These are phyloP conservation scores for Boletus reticuloceps DNA, from an alignment of 768 basidiomycete genomes.

Conservation along the genomic window DNA sequence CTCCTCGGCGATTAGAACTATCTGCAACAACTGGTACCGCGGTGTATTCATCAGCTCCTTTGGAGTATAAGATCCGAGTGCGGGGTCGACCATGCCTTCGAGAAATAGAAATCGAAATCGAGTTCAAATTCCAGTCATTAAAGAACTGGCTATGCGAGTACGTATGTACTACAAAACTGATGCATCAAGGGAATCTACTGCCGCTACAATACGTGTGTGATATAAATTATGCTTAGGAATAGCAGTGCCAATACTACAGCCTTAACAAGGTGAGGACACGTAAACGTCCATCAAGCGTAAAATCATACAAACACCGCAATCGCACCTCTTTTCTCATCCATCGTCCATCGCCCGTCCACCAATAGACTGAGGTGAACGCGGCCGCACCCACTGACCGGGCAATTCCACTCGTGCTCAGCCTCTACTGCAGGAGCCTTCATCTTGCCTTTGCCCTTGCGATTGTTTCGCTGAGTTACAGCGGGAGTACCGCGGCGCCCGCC, in stretches of 20 bases:
- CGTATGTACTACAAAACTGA: background rate
- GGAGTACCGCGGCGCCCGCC: slow-evolving; percentile 7
- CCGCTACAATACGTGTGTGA: slow-evolving; percentile 16
- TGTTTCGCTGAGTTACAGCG: slow-evolving; percentile 11
- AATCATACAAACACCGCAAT: slow-evolving; percentile 40
- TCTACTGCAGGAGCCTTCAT: slow-evolving; percentile 38
- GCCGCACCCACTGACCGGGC: slow-evolving; percentile 61
- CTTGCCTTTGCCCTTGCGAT: slow-evolving; percentile 35
- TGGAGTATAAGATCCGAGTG: too few species aligned
- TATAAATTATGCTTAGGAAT: slow-evolving; percentile 12
- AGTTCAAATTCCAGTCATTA: too few species aligned
- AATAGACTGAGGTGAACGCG: slow-evolving; percentile 54
- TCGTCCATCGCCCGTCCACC: slow-evolving; percentile 57
- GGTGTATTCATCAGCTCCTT: background rate
- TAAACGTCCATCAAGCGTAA: slow-evolving; percentile 11
- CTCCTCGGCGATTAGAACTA: slow-evolving; percentile 9
- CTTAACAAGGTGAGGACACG: slow-evolving; percentile 5
- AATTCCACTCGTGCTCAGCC: slow-evolving; percentile 56
- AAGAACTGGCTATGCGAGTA: too few species aligned
- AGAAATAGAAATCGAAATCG: too few species aligned
- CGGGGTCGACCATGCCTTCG: too few species aligned
- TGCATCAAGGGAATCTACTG: background rate
- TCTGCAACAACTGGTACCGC: background rate
- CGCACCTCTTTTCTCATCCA: slow-evolving; percentile 46
- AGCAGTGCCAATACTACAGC: background rate